phyloP scores from a whole-genome alignment of 2,329 filamentous ascomycete genomes.

The Dryadomyces sulphureus region DNA sequence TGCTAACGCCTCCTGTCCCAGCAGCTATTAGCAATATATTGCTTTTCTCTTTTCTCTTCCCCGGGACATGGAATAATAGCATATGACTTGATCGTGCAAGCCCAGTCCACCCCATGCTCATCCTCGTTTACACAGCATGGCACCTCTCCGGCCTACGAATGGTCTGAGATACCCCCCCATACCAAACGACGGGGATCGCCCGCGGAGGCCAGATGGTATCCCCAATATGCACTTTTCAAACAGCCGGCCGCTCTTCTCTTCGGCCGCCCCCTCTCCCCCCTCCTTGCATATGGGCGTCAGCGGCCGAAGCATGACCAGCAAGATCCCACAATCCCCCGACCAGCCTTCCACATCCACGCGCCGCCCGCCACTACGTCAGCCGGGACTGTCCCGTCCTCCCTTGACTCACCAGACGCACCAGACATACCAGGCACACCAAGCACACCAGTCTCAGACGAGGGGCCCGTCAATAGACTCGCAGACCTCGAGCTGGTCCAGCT shows the following conservation, averaged over 20 bases:
- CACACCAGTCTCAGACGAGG: slow-evolving; percentile 28
- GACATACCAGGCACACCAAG: too few species aligned
- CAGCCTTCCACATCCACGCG: slow-evolving; percentile 21
- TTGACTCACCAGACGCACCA: slow-evolving; percentile 28
- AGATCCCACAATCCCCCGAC: slow-evolving; percentile 14
- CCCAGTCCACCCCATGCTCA: not conserved
- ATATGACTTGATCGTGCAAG: not conserved
- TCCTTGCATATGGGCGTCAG: not conserved
- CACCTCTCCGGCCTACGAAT: slow-evolving; percentile 6
- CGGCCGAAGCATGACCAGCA: not conserved
- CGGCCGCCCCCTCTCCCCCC: not conserved
- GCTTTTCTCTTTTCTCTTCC: too few species aligned
- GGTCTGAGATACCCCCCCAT: not conserved
- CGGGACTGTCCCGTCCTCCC: slow-evolving; percentile 15
- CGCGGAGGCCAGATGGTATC: not conserved
- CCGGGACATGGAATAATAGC: not conserved
- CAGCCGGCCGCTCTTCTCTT: not conserved
- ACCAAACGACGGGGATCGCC: not conserved
- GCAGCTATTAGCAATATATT: not conserved
- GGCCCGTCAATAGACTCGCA: slow-evolving; percentile 20
- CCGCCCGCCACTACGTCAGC: not conserved
- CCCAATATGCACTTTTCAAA: not conserved
- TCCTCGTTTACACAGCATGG: slow-evolving; percentile 4
- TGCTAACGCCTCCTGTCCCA: not conserved
- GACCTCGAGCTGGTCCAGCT: slow-evolving; percentile 9